Conservation (phyloP, 2,329 filamentous ascomycete genomes). For the Ophiocordyceps camponoti-leonardi region DNA sequence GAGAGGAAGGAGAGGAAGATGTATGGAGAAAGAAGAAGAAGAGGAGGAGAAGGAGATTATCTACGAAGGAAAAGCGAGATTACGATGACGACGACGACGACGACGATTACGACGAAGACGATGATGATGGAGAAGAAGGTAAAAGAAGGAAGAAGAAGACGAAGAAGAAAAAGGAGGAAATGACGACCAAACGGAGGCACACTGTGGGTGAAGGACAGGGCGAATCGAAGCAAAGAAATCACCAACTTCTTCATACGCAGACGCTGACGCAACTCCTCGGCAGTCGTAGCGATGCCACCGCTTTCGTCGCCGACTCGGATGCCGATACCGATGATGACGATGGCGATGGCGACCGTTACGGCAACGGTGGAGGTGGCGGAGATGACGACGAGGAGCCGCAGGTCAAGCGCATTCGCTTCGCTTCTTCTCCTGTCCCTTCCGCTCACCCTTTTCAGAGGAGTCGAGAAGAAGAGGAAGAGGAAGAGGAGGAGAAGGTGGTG, state of each 20-base stretch:
- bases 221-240: conserved; percentile 11
- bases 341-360: conserved; percentile 12
- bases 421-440: background rate
- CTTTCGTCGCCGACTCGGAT: conserved; percentile 20
- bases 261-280: conserved; percentile 23
- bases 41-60: background rate
- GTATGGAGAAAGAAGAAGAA: background rate
- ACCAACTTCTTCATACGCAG: conserved; percentile 18
- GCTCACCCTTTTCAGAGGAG: background rate
- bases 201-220: conserved; percentile 6
- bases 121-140: background rate
- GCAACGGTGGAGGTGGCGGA: background rate
- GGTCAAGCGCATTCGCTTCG: conserved; percentile 9
- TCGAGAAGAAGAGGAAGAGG: background rate
- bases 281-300: conserved; percentile 7
- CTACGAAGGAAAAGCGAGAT: background rate
- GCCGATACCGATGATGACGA: conserved; percentile 14
- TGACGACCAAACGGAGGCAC: conserved; percentile 4
- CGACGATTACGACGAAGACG: too few relatives aligned
- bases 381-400: conserved; percentile 18
- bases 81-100: background rate
- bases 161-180: background rate
- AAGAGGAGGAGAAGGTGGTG: background rate
- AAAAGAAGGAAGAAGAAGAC: conserved; percentile 8
- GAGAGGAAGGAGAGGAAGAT: background rate